These are phyloP conservation scores for Trichoderma guizhouense DNA, from an alignment of 2,329 filamentous ascomycete species.

Conservation along the genomic window DNA sequence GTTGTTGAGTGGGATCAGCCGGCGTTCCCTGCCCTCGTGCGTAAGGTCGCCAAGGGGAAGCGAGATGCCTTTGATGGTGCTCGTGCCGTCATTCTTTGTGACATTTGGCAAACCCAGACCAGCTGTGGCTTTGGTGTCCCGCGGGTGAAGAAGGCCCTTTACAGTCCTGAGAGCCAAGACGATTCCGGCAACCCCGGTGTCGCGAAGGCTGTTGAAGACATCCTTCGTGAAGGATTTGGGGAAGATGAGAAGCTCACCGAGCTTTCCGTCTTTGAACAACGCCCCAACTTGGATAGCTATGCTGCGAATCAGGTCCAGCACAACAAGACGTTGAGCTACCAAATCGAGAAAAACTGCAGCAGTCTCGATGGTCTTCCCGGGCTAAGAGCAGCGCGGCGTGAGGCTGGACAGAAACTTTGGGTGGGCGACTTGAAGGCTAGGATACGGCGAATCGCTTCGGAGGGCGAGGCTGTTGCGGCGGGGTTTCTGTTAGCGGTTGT, in stretches of 20 bases:
- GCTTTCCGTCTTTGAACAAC: slow-evolving; percentile 47
- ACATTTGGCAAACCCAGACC: slow-evolving; percentile 64
- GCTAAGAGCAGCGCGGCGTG: slow-evolving; percentile 49
- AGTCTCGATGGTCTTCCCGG: slow-evolving; percentile 61
- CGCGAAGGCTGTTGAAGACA: slow-evolving; percentile 21
- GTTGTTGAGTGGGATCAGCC: slow-evolving; percentile 59
- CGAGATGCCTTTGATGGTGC: slow-evolving; percentile 44
- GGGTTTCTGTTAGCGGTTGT: slow-evolving; percentile 33
- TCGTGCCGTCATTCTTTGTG: slow-evolving; percentile 58
- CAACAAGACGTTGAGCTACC: slow-evolving; percentile 53
- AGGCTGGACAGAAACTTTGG: slow-evolving; percentile 46
- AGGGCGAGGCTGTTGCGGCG: slow-evolving; percentile 32
- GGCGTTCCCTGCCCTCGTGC: slow-evolving; percentile 48
- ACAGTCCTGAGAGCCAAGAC: slow-evolving; percentile 28
- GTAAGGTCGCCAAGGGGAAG: slow-evolving; percentile 36
- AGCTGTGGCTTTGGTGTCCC: slow-evolving; percentile 66
- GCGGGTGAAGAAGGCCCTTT: slow-evolving; percentile 42
- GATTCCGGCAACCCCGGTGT: not conserved
- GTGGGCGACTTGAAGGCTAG: slow-evolving; percentile 37
- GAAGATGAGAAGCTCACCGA: slow-evolving; percentile 31
- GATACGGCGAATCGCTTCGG: slow-evolving; percentile 26
- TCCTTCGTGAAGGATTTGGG: slow-evolving; percentile 26
- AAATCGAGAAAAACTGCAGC: slow-evolving; percentile 49
- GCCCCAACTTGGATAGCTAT: slow-evolving; percentile 54
- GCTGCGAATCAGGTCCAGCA: slow-evolving; percentile 46